Base-by-base conservation (phyloP, 1,139 yeast species). In the Chernovozyma sophiae-reginae region DNA sequence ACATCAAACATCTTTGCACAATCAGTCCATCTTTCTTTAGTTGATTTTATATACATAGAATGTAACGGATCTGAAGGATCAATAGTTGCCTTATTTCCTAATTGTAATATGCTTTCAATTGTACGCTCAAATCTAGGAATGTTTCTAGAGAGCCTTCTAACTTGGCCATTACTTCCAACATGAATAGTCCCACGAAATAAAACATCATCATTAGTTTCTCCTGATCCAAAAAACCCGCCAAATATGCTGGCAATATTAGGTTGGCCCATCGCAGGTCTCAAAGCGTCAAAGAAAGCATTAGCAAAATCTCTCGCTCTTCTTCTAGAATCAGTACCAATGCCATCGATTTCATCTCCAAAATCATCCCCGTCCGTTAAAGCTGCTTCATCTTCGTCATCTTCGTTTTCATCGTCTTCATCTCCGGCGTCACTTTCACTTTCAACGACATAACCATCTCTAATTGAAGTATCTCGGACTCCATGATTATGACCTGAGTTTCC, bases 11-110 rank as follows among this genome's bases (percentile, higher is more conserved):
- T 61, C 27, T 68, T 62, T 36, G 74, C 62, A 8, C 76, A 67
- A 34, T 84, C 87, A 30, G 60, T 61, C 95, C 95, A 87, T 46
- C 96, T 70, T 39, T 82, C 83, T 11, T 62, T 51, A 0, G 90
- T 79, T 0, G 86, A 73, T 43, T 75, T 74, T 31, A 84, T 62
- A 33, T 60, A 63, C 46, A 65, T 47, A 33, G 46, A 46, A 35
- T 48, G 51, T 29, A 52, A 42, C 19, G 53, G 47, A 32, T 49
- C 56, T 33, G 34, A 42, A 34, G 35, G 40, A 17, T 31, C 36
- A 28, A 37, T 31, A 27, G 37, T 43, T 5, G 31, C 39, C 25
- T 42, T 47, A 26, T 38, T 38, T 34, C 45, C 43, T 35, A 55
- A 31, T 17, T 51, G 56, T 16, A 61, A 40, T 35, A 61, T 48